Percentiles rank a stretch among this genome's conserved stretches.
These are phyloP conservation scores for Rosa persica DNA, from an alignment of 306 rosid species.

Conservation along the genomic window DNA sequence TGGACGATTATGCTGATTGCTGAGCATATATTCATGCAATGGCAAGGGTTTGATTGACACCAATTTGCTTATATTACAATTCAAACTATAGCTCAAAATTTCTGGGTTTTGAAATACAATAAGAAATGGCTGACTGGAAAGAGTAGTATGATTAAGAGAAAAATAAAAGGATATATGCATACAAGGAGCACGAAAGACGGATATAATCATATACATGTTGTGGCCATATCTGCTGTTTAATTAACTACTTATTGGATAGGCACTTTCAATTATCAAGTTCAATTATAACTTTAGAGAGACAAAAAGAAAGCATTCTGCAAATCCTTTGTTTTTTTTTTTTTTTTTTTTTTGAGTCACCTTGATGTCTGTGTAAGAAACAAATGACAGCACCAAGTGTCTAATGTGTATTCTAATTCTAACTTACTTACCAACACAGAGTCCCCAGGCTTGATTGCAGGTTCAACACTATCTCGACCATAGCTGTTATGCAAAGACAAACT, in stretches of 20 bases:
- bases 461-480: slow-evolving; percentile 83
- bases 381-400: not conserved
- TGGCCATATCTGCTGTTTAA: not conserved
- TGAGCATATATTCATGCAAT: too few relatives aligned
- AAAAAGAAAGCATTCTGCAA: not conserved
- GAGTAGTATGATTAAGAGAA: not conserved
- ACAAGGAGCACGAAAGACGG: not conserved
- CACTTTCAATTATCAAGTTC: not conserved
- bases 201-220: not conserved
- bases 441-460: slow-evolving; percentile 92
- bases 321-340: not conserved
- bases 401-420: not conserved
- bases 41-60: too few relatives aligned
- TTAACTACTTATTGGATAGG: not conserved
- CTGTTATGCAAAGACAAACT: slow-evolving; percentile 44
- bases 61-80: too few relatives aligned
- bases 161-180: too few relatives aligned
- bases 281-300: not conserved
- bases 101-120: too few relatives aligned
- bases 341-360: not conserved
- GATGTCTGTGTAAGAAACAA: not conserved
- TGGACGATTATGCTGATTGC: too few relatives aligned
- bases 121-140: too few relatives aligned
- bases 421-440: slow-evolving; percentile 80
- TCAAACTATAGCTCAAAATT: too few relatives aligned